These are phyloP conservation scores for Salvia miltiorrhiza DNA, from an alignment of 257 asterid species.

Conservation along the genomic window DNA sequence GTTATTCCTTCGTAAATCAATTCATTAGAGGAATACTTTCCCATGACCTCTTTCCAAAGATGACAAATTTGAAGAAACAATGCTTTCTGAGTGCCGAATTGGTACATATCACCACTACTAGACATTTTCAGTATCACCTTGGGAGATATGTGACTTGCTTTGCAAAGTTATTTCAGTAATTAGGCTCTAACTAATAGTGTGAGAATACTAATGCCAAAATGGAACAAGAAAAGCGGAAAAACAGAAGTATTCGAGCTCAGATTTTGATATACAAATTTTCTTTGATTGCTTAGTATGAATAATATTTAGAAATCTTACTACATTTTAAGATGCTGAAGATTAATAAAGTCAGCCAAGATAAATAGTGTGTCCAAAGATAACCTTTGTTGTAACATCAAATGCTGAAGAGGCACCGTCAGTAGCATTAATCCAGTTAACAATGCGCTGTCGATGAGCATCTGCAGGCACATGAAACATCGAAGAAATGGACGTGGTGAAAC, in stretches of 20 bases:
- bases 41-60: not conserved
- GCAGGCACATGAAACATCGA: not conserved
- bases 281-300: not conserved
- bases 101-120: not conserved
- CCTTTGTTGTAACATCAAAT: constrained; percentile 65
- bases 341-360: not conserved
- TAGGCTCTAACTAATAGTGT: not conserved
- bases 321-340: not conserved
- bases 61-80: not conserved
- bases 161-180: not conserved
- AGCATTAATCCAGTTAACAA: constrained; percentile 62
- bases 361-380: constrained; percentile 17
- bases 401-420: constrained; percentile 59
- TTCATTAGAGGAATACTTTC: not conserved
- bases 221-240: not conserved
- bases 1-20: not conserved
- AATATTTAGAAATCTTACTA: not conserved
- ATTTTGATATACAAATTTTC: not conserved
- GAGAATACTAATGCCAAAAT: not conserved
- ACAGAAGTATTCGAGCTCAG: not conserved
- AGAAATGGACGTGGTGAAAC: not conserved
- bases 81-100: not conserved
- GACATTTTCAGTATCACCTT: not conserved
- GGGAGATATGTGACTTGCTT: not conserved
- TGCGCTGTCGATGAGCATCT: constrained; percentile 65